Evolutionary conservation across 1,284 basidiomycete genomes (phyloP), one percentile per base, ranked within the genome.

Genomic region (Hypsizygus ulmarius): DNA sequence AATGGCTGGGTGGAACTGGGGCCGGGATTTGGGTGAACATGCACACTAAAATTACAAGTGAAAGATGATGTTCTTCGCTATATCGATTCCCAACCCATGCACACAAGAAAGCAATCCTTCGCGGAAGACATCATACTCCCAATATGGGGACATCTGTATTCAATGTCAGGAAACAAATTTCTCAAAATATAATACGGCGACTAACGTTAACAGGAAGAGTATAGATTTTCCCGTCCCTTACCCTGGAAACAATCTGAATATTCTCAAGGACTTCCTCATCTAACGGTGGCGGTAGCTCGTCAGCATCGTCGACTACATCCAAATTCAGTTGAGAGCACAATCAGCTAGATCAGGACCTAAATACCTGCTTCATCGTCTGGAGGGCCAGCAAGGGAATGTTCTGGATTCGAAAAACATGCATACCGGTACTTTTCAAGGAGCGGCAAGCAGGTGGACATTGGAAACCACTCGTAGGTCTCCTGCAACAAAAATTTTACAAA

Each of bases 381-480:
- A 16, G 63, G 54, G 54, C 62, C 52, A 51, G 59, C 55, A 42
- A 73, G 62, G 1, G 79, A 84, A 52, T 77, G 75, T 29, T 77
- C 74, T n/a, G 84, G 81, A 39, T 79, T 65, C 2, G 81, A 73
- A 56, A 93, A 90, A 50, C 78, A 79, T 2, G 80, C 81, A 63
- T 89, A 87, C 58, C 81, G 75, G 59, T 83, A 67, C 52, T 70
- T 70, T 44, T 92, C 81, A 6, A 96, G 71, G 14, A 81, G 61
- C 0, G 77, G 68, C n/a, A 67, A 65, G 56, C 87, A 91, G 14
- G 64, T 59, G 39, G 79, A 68, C 8, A 94, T 67, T 3, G 84
- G 83, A 60, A 84, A 78, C 83, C 90, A 96, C 1, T 72, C 72
- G 59, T 89, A 87, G 1, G 84, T 85, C 61, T 87, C 89, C 81